Evolutionary conservation across 257 asterid genomes (phyloP), one percentile per base, ranked within the genome.

Genomic region (Echites panduratus): DNA sequence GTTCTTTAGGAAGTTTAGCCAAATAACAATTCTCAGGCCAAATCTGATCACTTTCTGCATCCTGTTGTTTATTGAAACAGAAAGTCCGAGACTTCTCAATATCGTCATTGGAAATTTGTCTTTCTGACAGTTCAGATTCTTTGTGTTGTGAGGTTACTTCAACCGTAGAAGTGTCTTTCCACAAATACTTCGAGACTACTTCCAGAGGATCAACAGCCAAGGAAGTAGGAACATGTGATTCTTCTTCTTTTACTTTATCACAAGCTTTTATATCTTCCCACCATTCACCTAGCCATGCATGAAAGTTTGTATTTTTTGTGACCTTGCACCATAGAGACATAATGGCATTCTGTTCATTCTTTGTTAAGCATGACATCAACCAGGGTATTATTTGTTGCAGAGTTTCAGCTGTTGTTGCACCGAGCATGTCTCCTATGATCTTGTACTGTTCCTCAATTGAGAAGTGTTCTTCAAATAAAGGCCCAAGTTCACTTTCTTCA

Each of bases 241-340:
- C 81, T 77, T 79, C 85, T 75, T 80, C 82, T 53, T 70, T 75
- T 70, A 85, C 81, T 52, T 59, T 72, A 47, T 68, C 75, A 81
- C 81, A 79, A 76, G 75, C 80, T 24, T 85, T 71, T 85, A 87
- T 79, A 65, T 85, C 94, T 66, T 86, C 89, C 90, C 98, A 86
- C 98, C 97, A 92, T 73, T 92, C 98, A 47, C 85, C 81, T 65
- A 92, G 75, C 97, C 97, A 92, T 82, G 90, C 90, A 38, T 80
- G 82, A 68, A 90, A 90, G 79, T 88, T 88, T 1, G 97, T 92
- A 74, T 80, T 62, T 79, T 82, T 87, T 29, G 95, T 81, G 66
- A 81, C 78, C 74, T 82, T 90, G 71, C 79, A 86, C 97, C 96
- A 92, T 45, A 89, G 79, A 67, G 90, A 84, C 71, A 84, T 80